Evolutionary conservation across 331 rosid genomes (phyloP).

Genomic region (Rhamnella rubrinervis): DNA sequence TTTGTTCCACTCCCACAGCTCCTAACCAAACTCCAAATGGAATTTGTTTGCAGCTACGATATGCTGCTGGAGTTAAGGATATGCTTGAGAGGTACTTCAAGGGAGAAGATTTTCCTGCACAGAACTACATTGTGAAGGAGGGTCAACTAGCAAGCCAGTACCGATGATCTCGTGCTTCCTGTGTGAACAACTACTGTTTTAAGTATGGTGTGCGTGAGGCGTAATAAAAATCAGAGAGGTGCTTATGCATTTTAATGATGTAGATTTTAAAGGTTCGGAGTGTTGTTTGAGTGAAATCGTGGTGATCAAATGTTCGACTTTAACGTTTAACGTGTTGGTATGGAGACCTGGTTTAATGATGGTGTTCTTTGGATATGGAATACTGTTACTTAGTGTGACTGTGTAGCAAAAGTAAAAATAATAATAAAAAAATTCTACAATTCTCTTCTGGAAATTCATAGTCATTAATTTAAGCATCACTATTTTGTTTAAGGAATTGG

Average conservation of each 20-base stretch:
- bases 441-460: conserved; percentile 9
- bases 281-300: not conserved
- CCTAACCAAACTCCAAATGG: conserved; percentile 1
- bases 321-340: not conserved
- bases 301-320: not conserved
- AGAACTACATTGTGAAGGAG: conserved; percentile 90
- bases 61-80: conserved; percentile 92
- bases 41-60: conserved; percentile 55
- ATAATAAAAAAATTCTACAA: not conserved
- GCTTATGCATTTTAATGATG: not conserved
- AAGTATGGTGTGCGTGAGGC: conserved; percentile 14
- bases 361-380: not conserved
- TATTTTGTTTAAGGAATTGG: conserved; percentile 74
- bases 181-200: conserved; percentile 12
- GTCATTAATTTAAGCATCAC: conserved; percentile 30
- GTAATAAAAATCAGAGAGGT: conserved; percentile 11
- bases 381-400: not conserved
- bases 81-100: conserved; percentile 88
- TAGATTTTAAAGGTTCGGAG: not conserved
- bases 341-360: conserved; percentile 1
- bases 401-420: conserved; percentile 1
- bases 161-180: conserved; percentile 32
- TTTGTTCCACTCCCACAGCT: conserved; percentile 7
- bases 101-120: conserved; percentile 87
- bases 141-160: conserved; percentile 90